Base-by-base conservation (phyloP, 805 yeast genomes). In the Cyberlindnera misumaiensis region DNA sequence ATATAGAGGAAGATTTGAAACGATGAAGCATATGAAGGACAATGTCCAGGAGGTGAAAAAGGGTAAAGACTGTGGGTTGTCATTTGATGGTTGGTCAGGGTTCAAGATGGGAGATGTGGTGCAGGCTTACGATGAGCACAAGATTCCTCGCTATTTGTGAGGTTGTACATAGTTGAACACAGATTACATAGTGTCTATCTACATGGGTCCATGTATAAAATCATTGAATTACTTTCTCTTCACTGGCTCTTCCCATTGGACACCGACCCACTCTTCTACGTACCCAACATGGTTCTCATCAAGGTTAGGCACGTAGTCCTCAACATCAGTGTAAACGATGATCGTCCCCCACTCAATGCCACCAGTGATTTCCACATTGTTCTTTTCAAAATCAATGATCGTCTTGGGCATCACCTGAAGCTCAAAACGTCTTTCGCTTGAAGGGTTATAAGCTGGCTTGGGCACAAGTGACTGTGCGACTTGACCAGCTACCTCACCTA, bases 341-440 rank as follows among this genome's bases (percentile, higher is more conserved):
- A 93, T 83, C 0, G 97, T 84, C 2, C 97, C 97, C 98, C 98
- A 93, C 45, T 90, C 94, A 95, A 90, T 90, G 11, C 97, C 97
- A 27, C 76, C 76, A 31, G 72, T 51, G 59, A 70, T 41, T 25
- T 58, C 53, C 17, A n/a, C 16, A 22, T 63, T 60, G 24, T 8
- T 20, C 31, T 67, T 68, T 55, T 90, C 97, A 32, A 93, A 67
- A 52, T 86, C 90, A 36, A 85, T 67, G 38, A 93, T 90, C 38
- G 88, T 76, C 56, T 86, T 86, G 3, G 98, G 98, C 97, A 90
- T 90, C 39, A 93, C 59, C 57, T 93, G 98, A 41, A 90, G 63
- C 60, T 93, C 98, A 54, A 87, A 83, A 25, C 72, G 73, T 47
- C 90, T 70, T 11, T 44, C 30, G 14, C 80, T 68, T 26, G 78